These are phyloP conservation scores for Globisporangium rhizosaccharum DNA, from an alignment of 352 stramenopile species.

Conservation along the genomic window DNA sequence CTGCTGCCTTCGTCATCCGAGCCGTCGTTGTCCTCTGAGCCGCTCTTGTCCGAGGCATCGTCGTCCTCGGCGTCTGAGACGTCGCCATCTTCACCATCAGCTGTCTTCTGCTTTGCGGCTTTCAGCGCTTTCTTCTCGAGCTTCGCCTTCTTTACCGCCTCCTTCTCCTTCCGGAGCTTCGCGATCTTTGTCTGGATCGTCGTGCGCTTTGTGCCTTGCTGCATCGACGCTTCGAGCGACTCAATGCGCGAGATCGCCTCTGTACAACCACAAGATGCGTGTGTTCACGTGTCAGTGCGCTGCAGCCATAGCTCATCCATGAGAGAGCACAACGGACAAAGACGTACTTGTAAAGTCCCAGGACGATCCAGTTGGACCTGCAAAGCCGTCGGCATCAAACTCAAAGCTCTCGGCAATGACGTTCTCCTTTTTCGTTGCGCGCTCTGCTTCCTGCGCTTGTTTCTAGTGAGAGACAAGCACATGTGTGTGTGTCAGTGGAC, in stretches of 20 bases:
- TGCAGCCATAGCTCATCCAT: background rate
- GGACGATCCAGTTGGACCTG: conserved; percentile 50
- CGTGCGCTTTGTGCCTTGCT: conserved; percentile 64
- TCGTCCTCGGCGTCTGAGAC: conserved; percentile 6
- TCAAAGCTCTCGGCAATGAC: conserved; percentile 82
- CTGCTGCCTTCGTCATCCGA: conserved; percentile 16
- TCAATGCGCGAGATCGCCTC: conserved; percentile 84
- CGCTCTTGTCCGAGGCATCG: conserved; percentile 12
- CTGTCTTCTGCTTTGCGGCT: conserved; percentile 26
- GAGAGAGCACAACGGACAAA: no score
- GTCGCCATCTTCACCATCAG: conserved; percentile 10
- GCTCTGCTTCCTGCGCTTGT: conserved; percentile 37
- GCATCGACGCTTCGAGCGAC: conserved; percentile 54
- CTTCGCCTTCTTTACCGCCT: conserved; percentile 50
- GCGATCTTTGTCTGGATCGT: conserved; percentile 86
- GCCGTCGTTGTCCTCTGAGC: conserved; percentile 17
- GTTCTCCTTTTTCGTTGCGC: conserved; percentile 37
- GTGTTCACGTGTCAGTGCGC: background rate
- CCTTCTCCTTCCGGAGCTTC: conserved; percentile 72
- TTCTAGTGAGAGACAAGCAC: conserved; percentile 15
- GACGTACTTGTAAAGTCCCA: conserved; percentile 82
- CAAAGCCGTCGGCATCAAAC: conserved; percentile 71
- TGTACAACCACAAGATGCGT: conserved; percentile 4
- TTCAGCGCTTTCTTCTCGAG: conserved; percentile 43
- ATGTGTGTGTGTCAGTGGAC: background rate